Evolutionary conservation across 306 rosid genomes (phyloP).

Genomic region (Oxytropis ochrocephala): DNA sequence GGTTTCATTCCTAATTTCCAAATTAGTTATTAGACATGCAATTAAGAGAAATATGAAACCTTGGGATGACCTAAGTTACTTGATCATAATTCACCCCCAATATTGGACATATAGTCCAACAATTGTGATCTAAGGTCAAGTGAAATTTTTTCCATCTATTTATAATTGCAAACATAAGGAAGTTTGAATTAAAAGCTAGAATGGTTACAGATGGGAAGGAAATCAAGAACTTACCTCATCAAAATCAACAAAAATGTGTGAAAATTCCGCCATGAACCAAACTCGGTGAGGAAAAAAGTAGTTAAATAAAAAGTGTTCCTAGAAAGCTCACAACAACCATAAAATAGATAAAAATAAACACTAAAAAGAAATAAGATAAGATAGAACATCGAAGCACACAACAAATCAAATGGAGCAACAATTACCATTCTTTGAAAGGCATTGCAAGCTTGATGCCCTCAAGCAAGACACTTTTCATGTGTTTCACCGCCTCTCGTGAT

Average conservation of each 20-base stretch:
- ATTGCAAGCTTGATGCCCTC: slow-evolving; percentile 93
- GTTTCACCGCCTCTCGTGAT: slow-evolving; percentile 57
- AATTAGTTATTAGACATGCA: neutral
- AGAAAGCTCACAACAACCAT: neutral
- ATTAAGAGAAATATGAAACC: neutral
- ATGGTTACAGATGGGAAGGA: slow-evolving; percentile 2
- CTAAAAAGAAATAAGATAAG: neutral
- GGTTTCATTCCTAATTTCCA: neutral
- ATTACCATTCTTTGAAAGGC: slow-evolving; percentile 95
- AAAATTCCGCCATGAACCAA: slow-evolving; percentile 87
- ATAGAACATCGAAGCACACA: neutral
- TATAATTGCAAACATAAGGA: neutral
- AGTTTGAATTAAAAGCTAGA: neutral
- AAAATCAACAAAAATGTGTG: slow-evolving; percentile 66
- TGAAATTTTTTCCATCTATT: neutral
- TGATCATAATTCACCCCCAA: neutral
- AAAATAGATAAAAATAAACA: neutral
- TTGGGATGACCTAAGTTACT: neutral
- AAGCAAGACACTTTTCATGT: slow-evolving; percentile 43
- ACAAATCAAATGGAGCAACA: neutral
- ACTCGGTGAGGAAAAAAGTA: slow-evolving; percentile 46
- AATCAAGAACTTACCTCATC: slow-evolving; percentile 61
- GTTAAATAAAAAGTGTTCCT: slow-evolving; percentile 13
- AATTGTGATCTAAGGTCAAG: neutral
- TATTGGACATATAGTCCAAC: neutral